Evolutionary conservation across 2,329 filamentous ascomycete genomes (phyloP), one percentile per base, ranked within the genome.

Genomic region (Leptosphaerulina australis): DNA sequence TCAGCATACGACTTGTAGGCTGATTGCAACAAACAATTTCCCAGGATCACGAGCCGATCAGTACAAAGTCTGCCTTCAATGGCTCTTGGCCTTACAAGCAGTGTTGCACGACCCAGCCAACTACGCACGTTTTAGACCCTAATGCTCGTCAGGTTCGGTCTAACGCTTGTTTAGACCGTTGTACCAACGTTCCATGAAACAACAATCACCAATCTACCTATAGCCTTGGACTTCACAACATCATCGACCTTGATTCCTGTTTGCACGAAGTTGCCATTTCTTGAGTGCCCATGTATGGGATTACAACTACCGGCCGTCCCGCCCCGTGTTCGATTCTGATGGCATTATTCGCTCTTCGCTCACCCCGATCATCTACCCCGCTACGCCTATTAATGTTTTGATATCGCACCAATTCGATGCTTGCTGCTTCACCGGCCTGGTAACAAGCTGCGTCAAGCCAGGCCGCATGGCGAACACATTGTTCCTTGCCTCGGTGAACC

Each of bases 331-430:
- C 37, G 37, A 41, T 46, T 17, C 25, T 9, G 6, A 20, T 8
- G 26, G 31, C 41, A 40, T 36, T 12, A 51, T 46, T 51, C 36
- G 48, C 48, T 51, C 41, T 2, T 41, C 30, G 41, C 36, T 25
- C 18, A n/a, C 12, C 21, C 41, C 40, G 47, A 40, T 31, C 5
- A 46, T 51, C 30, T 51, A 51, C 48, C 48, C 48, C 48, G 29
- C 48, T 21, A 33, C 8, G 18, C 28, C 17, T 15, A 29, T 25
- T 34, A 38, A 17, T 20, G 37, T 26, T 25, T 25, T 33, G 25
- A 33, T 25, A 36, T 51, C 41, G 48, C 41, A 51, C 37, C 48
- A 26, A 46, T 33, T 46, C 11, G 10, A 24, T 21, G n/a, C 25
- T 26, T 22, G 21, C 6, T 26, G 30, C 10, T 46, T 15, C 14